Conservation (phyloP, 495 filamentous ascomycete species). For the Penicillium daleae region DNA sequence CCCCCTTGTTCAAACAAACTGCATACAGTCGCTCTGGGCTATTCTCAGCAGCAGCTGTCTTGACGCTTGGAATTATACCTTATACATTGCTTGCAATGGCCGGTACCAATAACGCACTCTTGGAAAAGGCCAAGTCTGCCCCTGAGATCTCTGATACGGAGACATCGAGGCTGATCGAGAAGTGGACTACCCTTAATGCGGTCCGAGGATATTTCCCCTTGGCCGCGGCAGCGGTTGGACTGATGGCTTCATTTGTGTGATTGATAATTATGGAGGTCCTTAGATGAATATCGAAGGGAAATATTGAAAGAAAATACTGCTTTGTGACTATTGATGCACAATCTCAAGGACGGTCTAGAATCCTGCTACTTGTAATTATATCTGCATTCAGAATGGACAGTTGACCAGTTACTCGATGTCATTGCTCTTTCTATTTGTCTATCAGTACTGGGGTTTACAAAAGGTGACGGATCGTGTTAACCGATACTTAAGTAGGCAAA, state of each 20-base stretch:
- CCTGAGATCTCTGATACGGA: constrained; percentile 24
- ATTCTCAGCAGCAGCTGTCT: constrained; percentile 35
- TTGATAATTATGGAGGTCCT: neutral
- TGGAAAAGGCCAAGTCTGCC: constrained; percentile 18
- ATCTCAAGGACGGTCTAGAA: too few species aligned
- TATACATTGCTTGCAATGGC: constrained; percentile 36
- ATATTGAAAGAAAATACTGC: too few species aligned
- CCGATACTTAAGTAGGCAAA: neutral
- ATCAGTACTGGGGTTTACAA: too few species aligned
- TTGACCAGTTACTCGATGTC: neutral
- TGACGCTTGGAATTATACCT: constrained; percentile 44
- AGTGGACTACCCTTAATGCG: constrained; percentile 43
- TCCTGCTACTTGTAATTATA: neutral
- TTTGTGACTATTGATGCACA: too few species aligned
- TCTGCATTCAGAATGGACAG: neutral
- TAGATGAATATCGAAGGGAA: neutral
- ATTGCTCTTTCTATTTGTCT: neutral
- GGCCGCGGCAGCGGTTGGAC: constrained; percentile 25
- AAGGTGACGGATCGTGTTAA: too few species aligned
- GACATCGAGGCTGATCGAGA: constrained; percentile 31
- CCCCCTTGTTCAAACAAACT: constrained; percentile 32
- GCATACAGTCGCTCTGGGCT: constrained; percentile 16
- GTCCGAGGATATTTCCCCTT: constrained; percentile 42
- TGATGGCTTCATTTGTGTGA: constrained; percentile 19
- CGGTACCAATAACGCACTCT: constrained; percentile 31